Evolutionary conservation across 352 stramenopile species (phyloP), one percentile per base, ranked within the genome.

Genomic region (Phytopythium helicoides): DNA sequence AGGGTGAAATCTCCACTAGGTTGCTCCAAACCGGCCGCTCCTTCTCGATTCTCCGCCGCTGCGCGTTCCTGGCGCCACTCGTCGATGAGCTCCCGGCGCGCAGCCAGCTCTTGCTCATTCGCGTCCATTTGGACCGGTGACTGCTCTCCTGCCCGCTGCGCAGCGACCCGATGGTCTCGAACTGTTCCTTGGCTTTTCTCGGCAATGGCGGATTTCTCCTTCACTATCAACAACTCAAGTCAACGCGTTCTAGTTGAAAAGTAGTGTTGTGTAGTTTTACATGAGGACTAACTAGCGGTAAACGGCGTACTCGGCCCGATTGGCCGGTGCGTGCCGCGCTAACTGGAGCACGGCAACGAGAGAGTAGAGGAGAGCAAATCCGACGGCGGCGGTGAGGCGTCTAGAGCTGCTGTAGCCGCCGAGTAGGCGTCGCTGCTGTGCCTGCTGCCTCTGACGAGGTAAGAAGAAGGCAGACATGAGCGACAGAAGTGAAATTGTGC

Each of bases 381-480:
- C 57, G 1, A 73, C 7, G 12, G 55, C 36, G 9, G 80, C 59
- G 21, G 60, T 42, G 12, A 57, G 19, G 6, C 67, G 51, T 3
- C 66, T 48, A 21, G 53, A 28, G 11, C 40, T 44, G 37, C 54
- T 80, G 72, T 73, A 80, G n/a, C 68, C 68, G n/a, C 68, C 72
- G 50, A 77, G 73, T 16, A 75, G 50, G 18, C 72, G 72, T 6
- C 70, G 52, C 55, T 79, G 72, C 60, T 82, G 72, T 4, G 68
- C 68, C 38, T 76, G 66, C 0, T 75, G 66, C 51, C 77, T 79
- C 45, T 82, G 68, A 5, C 54, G 56, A 8, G 72, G 72, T 34
- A 75, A 36, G 31, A 52, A 68, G 42, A 26, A 64, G 16, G 78
- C 51, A 16, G 60, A 60, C 0, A 55, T 9, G 6, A 73, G 11